Base-by-base conservation (phyloP, 306 rosid genomes). In the Luffa aegyptiaca region DNA sequence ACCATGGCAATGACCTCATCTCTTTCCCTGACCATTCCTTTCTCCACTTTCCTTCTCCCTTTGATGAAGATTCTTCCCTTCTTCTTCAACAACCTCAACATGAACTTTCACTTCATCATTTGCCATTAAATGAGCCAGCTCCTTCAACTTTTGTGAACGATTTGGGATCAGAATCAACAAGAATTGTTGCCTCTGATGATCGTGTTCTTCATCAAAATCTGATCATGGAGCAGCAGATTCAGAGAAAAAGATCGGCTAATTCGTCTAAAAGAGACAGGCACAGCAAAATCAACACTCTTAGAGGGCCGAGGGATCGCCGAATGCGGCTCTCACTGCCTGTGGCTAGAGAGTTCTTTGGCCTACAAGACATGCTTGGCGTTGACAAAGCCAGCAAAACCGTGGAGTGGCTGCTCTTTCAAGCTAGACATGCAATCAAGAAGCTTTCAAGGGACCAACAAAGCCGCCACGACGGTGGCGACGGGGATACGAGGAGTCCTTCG, bases 361-460 rank as follows among this genome's bases (percentile, higher is more conserved):
- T 95, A n/a, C 99, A 95, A 84, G 99, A 95, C 81, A 83, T 88
- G 89, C 76, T 95, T 11, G 93, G 93, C 6, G 90, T 86, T 69
- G 99, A 95, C 78, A 92, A 92, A 84, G 97, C 97, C 1, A 95
- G 99, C 87, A 93, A 93, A 76, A 93, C 99, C 0, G 97, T 95
- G 2, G 97, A 90, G 56, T 95, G 99, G 99, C 33, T 95, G 46
- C 90, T 95, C 5, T 81, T 62, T 75, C 90, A 90, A 81, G 84
- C 97, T 0, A 85, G 80, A 37, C 46, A 72, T 7, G 94, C 85
- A 37, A 95, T 95, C 84, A 85, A 84, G 75, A 89, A 87, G n/a
- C 90, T 95, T 0, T 82, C 81, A 78, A 35, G 86, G 18, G 76
- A 44, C 11, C 56, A 70, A 70, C 76, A 70, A 68, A 68, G 52